A percentile compares a stretch with the other conserved stretches of the same genome.
phyloP scores from a whole-genome alignment of 192 early-diverging fungal genomes.

The Gryganskiella cystojenkinii region DNA sequence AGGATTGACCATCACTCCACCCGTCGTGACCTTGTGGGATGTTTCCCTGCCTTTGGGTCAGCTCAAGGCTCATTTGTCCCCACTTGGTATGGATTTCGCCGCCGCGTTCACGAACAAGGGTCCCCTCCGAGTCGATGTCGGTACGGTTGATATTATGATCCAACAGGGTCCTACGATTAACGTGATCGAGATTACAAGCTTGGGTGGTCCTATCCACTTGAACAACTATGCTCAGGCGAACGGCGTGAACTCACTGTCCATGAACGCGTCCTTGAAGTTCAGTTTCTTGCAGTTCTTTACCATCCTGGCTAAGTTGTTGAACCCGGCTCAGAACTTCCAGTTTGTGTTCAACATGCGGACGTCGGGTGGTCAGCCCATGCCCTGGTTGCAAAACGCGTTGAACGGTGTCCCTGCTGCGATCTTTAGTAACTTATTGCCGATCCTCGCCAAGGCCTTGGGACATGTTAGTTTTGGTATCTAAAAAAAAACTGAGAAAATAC shows the following conservation, averaged over 20 bases:
- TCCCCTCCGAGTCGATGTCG: slow-evolving; percentile 22
- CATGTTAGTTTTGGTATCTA: slow-evolving; percentile 28
- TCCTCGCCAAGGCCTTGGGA: slow-evolving; percentile 18
- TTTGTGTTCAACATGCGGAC: slow-evolving; percentile 27
- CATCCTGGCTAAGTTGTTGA: slow-evolving; percentile 10
- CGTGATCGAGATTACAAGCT: slow-evolving; percentile 20
- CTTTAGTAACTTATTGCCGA: slow-evolving; percentile 22
- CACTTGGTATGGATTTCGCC: slow-evolving; percentile 19
- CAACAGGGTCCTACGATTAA: slow-evolving; percentile 8
- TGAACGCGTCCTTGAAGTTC: slow-evolving; percentile 37
- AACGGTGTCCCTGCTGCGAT: slow-evolving; percentile 11
- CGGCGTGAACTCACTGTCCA: slow-evolving; percentile 7
- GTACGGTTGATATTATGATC: slow-evolving; percentile 20
- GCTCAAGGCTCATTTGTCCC: slow-evolving; percentile 10
- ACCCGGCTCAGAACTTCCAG: slow-evolving; percentile 24
- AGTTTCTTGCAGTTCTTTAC: slow-evolving; percentile 27
- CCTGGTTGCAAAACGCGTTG: slow-evolving; percentile 29
- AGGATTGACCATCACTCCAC: slow-evolving; percentile 10
- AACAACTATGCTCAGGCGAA: slow-evolving; percentile 21
- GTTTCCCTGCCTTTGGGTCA: background rate
- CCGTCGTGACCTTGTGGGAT: slow-evolving; percentile 11
- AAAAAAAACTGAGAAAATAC: background rate
- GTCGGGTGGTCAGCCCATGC: slow-evolving; percentile 15
- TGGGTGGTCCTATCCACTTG: slow-evolving; percentile 24
- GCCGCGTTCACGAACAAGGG: slow-evolving; percentile 17